phyloP scores from a whole-genome alignment of 2,329 filamentous ascomycete genomes.

The Diaporthe ilicicola region DNA sequence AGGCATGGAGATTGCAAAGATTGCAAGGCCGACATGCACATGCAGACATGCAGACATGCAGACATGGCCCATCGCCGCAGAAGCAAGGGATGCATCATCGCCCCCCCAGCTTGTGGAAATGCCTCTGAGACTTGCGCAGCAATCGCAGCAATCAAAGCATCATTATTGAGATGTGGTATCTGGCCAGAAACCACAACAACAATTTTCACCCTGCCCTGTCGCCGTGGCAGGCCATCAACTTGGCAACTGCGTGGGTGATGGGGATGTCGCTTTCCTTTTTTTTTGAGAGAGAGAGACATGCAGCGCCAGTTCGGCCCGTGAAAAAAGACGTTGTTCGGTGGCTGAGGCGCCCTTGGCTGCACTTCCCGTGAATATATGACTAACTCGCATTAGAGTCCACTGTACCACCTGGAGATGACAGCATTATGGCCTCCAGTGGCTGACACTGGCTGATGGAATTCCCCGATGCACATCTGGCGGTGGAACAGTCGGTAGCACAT shows the following conservation, averaged over 20 bases:
- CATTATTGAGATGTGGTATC: constrained; percentile 1
- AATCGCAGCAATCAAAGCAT: too few species aligned
- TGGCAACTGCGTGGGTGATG: too few species aligned
- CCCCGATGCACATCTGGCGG: neutral
- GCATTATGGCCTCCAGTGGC: neutral
- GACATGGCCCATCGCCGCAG: neutral
- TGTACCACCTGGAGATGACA: neutral
- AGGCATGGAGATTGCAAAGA: constrained; percentile 3
- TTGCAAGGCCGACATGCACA: neutral
- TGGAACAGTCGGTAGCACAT: neutral
- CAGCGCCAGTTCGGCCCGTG: neutral
- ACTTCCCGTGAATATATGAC: neutral
- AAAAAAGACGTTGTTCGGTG: neutral
- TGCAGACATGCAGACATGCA: neutral
- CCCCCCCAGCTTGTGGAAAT: constrained; percentile 2
- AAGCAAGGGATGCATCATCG: constrained; percentile 1
- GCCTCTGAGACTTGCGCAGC: constrained; percentile 3
- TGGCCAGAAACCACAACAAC: neutral
- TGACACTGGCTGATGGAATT: neutral
- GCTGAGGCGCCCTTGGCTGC: neutral
- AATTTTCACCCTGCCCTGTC: neutral
- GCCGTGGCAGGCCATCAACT: neutral
- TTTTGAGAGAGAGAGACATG: neutral
- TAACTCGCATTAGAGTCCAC: too few species aligned
- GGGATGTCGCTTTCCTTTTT: neutral